Evolutionary conservation across 306 rosid genomes (phyloP).

Genomic region (Prinsepia uniflora): DNA sequence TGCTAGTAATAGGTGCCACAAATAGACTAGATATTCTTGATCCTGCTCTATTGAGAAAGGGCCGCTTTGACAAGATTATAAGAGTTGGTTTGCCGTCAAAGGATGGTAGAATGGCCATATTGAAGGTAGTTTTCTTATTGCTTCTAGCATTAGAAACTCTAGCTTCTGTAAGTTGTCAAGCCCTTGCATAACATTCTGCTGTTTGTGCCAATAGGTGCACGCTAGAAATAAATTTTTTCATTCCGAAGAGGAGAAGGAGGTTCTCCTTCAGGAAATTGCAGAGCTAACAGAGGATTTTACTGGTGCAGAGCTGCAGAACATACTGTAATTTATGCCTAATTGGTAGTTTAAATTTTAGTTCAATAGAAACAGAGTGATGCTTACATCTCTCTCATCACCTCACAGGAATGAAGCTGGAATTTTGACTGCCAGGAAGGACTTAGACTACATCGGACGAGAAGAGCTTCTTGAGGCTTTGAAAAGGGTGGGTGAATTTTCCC

Average conservation of each 20-base stretch:
- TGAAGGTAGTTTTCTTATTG: constrained; percentile 53
- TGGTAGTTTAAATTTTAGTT: constrained; percentile 21
- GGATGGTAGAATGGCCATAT: constrained; percentile 92
- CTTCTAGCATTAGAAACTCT: constrained; percentile 12
- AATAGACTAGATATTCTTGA: constrained; percentile 96
- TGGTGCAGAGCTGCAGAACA: constrained; percentile 97
- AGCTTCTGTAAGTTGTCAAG: constrained; percentile 6
- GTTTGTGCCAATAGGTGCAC: constrained; percentile 70
- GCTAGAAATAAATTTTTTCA: constrained; percentile 84
- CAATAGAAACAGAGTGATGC: constrained; percentile 13
- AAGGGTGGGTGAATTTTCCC: constrained; percentile 57
- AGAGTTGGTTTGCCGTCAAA: constrained; percentile 97
- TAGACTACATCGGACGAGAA: constrained; percentile 79
- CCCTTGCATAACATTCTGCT: constrained; percentile 7
- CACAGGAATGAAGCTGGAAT: constrained; percentile 99
- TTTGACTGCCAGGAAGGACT: constrained; percentile 96
- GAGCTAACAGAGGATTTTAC: constrained; percentile 91
- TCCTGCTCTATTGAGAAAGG: constrained; percentile 95
- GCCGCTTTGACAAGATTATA: constrained; percentile 96
- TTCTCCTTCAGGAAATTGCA: constrained; percentile 74
- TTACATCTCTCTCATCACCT: constrained; percentile 33
- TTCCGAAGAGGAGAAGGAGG: constrained; percentile 77
- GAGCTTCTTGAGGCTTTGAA: constrained; percentile 94
- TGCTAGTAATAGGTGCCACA: constrained; percentile 94
- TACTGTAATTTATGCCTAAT: constrained; percentile 54